phyloP scores from a whole-genome alignment of 257 asterid species.

The Avicennia marina region DNA sequence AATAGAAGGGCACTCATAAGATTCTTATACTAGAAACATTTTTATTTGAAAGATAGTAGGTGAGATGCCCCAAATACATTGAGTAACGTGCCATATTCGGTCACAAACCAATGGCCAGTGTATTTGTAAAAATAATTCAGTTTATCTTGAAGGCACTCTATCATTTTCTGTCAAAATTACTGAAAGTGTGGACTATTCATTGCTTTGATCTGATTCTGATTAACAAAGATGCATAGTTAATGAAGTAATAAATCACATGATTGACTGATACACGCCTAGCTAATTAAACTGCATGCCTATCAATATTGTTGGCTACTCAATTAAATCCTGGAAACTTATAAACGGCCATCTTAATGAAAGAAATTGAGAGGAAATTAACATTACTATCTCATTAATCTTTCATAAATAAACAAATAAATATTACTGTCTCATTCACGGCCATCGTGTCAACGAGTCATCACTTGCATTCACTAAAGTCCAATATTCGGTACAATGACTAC shows the following conservation, averaged over 20 bases:
- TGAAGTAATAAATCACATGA: constrained; percentile 16
- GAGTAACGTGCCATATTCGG: constrained; percentile 31
- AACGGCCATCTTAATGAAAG: not conserved
- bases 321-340: no score
- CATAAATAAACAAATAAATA: no score
- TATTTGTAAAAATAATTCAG: constrained; percentile 6
- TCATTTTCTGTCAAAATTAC: constrained; percentile 40
- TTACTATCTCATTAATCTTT: no score
- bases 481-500: not conserved
- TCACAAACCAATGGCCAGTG: constrained; percentile 21
- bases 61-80: constrained; percentile 34
- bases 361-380: no score
- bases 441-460: not conserved
- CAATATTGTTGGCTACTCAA: no score
- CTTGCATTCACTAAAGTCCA: not conserved
- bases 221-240: constrained; percentile 16
- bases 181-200: not conserved
- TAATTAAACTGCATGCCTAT: no score
- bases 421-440: no score
- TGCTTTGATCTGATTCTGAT: constrained; percentile 2
- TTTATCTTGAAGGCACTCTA: constrained; percentile 33
- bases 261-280: not conserved
- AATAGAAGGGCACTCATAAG: not conserved
- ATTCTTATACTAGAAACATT: constrained; percentile 20
- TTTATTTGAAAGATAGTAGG: constrained; percentile 28